Conservation (phyloP, 495 filamentous ascomycete species). For the Penicillium pancosmium region DNA sequence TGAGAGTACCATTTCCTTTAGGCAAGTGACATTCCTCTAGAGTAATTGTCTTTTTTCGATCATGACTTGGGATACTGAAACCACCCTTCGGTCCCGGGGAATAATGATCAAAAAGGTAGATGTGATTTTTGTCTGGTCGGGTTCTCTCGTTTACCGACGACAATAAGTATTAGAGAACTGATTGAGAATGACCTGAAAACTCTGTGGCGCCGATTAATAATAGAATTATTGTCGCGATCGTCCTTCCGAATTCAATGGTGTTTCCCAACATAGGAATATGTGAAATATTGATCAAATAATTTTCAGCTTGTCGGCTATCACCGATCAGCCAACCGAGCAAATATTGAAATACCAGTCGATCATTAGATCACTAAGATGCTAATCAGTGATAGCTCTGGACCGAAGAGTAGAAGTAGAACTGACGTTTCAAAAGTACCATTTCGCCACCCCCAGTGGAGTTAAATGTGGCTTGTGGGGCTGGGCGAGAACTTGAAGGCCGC, state of each 20-base stretch:
- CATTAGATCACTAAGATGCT: neutral
- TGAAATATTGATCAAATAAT: neutral
- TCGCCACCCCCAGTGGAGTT: conserved; percentile 1
- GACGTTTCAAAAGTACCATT: conserved; percentile 2
- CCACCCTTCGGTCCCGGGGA: too few species aligned
- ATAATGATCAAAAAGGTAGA: too few species aligned
- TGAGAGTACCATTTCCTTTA: neutral
- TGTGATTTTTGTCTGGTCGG: too few species aligned
- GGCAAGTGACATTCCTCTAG: neutral
- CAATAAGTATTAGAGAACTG: too few species aligned
- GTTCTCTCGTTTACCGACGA: too few species aligned
- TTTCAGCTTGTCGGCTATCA: neutral
- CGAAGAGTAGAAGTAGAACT: neutral
- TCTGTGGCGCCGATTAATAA: too few species aligned
- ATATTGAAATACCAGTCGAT: conserved; percentile 1
- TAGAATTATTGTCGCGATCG: neutral
- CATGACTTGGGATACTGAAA: too few species aligned
- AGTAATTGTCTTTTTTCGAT: too few species aligned
- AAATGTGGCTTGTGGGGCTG: neutral
- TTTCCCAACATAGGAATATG: neutral
- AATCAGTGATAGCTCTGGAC: neutral
- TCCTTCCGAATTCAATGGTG: neutral
- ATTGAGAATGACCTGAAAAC: too few species aligned
- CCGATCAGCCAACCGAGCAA: neutral
- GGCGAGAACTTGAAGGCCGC: neutral